phyloP scores from a whole-genome alignment of 2,329 filamentous ascomycete species.

The Penicillium hesseltinei region DNA sequence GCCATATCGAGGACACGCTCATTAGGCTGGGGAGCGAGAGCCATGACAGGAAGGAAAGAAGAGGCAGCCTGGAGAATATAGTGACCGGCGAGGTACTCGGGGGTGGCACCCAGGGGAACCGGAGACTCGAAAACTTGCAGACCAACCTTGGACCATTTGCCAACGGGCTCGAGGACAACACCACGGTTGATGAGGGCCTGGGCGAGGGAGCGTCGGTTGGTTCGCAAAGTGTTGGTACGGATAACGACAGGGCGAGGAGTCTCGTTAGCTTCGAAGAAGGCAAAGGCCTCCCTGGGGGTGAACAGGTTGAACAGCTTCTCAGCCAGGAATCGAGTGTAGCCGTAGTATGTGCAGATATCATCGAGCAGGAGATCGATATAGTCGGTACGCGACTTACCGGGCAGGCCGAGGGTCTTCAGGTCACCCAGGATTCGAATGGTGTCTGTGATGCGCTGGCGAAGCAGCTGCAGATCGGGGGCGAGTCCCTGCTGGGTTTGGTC shows the following conservation, averaged over 20 bases:
- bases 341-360: slow-evolving; percentile 95
- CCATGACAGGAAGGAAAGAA: slow-evolving; percentile 97
- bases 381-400: slow-evolving; percentile 77
- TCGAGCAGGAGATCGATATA: slow-evolving; percentile 83
- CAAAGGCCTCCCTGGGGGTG: slow-evolving; percentile 87
- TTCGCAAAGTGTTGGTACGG: slow-evolving; percentile 90
- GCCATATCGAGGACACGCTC: slow-evolving; percentile 95
- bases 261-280: slow-evolving; percentile 99
- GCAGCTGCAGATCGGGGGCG: slow-evolving; percentile 83
- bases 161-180: slow-evolving; percentile 92
- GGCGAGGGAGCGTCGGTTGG: slow-evolving; percentile 74
- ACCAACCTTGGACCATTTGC: slow-evolving; percentile 98
- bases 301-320: slow-evolving; percentile 95
- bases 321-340: slow-evolving; percentile 90
- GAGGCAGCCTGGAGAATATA: slow-evolving; percentile 97
- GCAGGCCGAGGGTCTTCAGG: slow-evolving; percentile 76
- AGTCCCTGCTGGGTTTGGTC: slow-evolving; percentile 63
- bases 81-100: slow-evolving; percentile 94
- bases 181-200: slow-evolving; percentile 94
- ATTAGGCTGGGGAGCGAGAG: slow-evolving; percentile 86
- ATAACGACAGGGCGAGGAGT: slow-evolving; percentile 90
- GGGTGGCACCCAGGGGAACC: slow-evolving; percentile 85
- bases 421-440: slow-evolving; percentile 88
- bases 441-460: slow-evolving; percentile 87
- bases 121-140: slow-evolving; percentile 93